Base-by-base conservation (phyloP, 2,329 filamentous ascomycete genomes). In the Botrytis deweyae region DNA sequence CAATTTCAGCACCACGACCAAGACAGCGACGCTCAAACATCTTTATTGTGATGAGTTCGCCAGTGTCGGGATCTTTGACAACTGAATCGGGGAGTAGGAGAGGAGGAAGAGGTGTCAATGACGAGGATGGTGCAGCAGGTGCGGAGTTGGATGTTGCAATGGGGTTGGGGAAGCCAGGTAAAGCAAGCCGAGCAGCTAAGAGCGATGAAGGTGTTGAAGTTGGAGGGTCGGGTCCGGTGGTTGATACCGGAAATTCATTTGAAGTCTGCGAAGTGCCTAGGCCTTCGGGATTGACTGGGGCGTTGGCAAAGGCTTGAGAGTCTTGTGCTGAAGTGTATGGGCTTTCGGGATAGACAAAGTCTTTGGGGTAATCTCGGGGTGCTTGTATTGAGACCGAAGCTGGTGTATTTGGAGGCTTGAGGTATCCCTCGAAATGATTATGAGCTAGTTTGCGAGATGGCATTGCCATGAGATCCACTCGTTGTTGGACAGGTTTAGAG, bases 11-110 rank as follows among this genome's bases (percentile, higher is more conserved):
- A 58, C 65, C 65, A 42, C 49, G 65, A 22, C 65, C 52, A 42
- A 68, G 20, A 25, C 46, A 68, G 10, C 65, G 65, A 42, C 65
- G 49, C 65, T 68, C 65, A 58, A 55, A 68, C 36, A 58, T 58
- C 36, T 58, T 58, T n/a, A 68, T n/a, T 14, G 66, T 68, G 18
- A 68, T 68, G 9, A 68, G 5, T 58, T 68, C 66, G 14, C 66
- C 66, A 20, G 66, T 68, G 4, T 38, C n/a, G 3, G 66, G 66
- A 16, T 68, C 66, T 55, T 68, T 68, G 36, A 58, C 12, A 1
- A 55, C 9, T 14, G n/a, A 68, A 14, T 68, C 25, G 5, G 49
- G 49, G 10, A 33, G 36, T 42, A 68, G 40, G 10, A 68, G 66
- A 33, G 66, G 66, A 42, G 49, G 66, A 18, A 68, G 66, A 58